Base-by-base conservation (phyloP, 2,329 filamentous ascomycete genomes). In the Alternaria burnsii region DNA sequence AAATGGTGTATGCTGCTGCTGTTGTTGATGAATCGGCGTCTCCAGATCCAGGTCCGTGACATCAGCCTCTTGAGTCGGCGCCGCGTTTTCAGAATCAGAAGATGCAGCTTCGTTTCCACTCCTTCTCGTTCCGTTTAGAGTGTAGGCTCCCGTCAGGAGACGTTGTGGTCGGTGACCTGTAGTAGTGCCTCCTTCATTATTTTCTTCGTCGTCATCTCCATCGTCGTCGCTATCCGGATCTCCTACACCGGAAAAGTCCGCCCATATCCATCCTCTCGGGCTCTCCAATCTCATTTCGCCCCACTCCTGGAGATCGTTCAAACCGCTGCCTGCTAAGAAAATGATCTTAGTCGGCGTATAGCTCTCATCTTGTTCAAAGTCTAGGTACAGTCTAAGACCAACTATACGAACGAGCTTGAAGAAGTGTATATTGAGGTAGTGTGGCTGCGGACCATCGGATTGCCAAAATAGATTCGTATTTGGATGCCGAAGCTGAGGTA, bases 311-410 rank as follows among this genome's bases (percentile, higher is more conserved):
- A 98, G 87, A 73, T 96, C 93, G 78, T 98, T 95, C 66, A 93
- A 91, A 44, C 93, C 93, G 65, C 93, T 97, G 12, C 95, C 95
- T 0, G 94, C 94, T 38, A 91, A 88, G 75, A 98, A 93, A 47
- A 91, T 83, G 72, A 99, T 96, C 71, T 93, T 92, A 1, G 94
- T 98, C 0, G 95, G 95, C 3, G 95, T 99, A 78, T 99, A 99
- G 43, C 91, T 95, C 80, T 99, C 95, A 78, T 99, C 95, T 55
- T 92, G 88, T 63, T 90, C 89, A 78, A 97, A 97, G 80, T 99
- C 94, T 44, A 99, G 89, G 69, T 91, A 94, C 70, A 95, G 88
- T n/a, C 91, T 86, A 52, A 95, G 88, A 28, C 89, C 88, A 5
- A 89, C 88, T 63, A 95, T 93, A 60, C 89, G 89, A 43, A 94